Base-by-base conservation (phyloP, 768 basidiomycete genomes). In the Tulasnella sp. region DNA sequence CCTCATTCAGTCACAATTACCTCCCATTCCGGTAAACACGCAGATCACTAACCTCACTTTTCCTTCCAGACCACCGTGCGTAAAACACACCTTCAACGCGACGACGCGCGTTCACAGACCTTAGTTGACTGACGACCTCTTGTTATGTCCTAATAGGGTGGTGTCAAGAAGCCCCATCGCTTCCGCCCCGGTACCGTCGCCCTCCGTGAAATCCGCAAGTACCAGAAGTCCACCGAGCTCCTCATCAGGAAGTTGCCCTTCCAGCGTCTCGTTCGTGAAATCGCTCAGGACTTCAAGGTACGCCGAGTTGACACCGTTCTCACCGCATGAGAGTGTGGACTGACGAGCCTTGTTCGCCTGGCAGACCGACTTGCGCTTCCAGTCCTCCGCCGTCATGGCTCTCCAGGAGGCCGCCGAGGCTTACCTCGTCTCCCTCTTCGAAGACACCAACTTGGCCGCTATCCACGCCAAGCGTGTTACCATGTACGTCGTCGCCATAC, bases 391-490 rank as follows among this genome's bases (percentile, higher is more conserved):
- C 75, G 82, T 85, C 75, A 80, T 83, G 79, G 84, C 84, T 62
- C 81, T 85, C 72, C 84, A 85, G 79, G 84, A 85, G 78, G 83
- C 84, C 34, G 82, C 83, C 65, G 84, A 85, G 79, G 83, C 83
- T 37, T 84, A 84, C 82, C 82, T 84, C 75, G 83, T 84, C 79
- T 82, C 82, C 72, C 79, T 83, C 74, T 83, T 83, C 78, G 82
- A 83, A 75, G 82, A 83, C 79, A 92, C 91, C 73, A 92, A 92
- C 84, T 88, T 94, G 86, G 92, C 92, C 76, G 91, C 91, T 71
- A 93, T 93, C 80, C 91, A 93, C 78, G 91, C 91, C 69, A 93
- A 93, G 82, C 89, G 91, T 83, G 88, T 90, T 39, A 90, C 89
- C 26, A 89, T 90, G 52, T 59, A 59, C 52, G 52, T 59, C 32